Conservation (phyloP, 352 stramenopile genomes). For the Pythium dissotocum region DNA sequence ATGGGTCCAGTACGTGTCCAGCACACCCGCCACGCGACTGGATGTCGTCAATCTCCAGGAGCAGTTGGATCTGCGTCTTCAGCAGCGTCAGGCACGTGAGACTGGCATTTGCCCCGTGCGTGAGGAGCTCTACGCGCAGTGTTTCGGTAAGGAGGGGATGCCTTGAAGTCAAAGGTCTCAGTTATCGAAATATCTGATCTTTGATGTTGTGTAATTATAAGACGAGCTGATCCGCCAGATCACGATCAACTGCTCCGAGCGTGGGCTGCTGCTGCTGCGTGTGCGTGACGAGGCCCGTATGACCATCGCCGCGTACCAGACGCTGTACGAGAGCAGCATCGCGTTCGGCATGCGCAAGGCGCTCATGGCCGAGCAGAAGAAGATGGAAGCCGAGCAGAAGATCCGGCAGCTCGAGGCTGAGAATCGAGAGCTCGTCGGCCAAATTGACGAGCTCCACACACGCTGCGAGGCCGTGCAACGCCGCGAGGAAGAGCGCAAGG, state of each 20-base stretch:
- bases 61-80: conserved; percentile 88
- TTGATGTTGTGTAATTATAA: conserved; percentile 16
- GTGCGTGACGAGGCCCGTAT: conserved; percentile 92
- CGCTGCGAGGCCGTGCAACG: conserved; percentile 59
- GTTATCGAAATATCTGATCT: not conserved
- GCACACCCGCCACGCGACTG: conserved; percentile 88
- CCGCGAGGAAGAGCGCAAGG: conserved; percentile 66
- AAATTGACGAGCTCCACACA: conserved; percentile 75
- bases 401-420: conserved; percentile 82
- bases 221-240: conserved; percentile 93
- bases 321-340: conserved; percentile 91
- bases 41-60: conserved; percentile 93
- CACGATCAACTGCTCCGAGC: conserved; percentile 92
- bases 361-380: conserved; percentile 91
- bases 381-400: conserved; percentile 84
- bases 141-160: conserved; percentile 60
- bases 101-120: conserved; percentile 92
- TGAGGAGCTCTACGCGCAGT: conserved; percentile 93
- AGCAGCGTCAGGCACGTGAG: conserved; percentile 90
- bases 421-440: conserved; percentile 70
- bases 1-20: conserved; percentile 94
- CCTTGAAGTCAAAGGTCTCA: not conserved
- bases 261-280: conserved; percentile 86
- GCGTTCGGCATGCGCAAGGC: conserved; percentile 94
- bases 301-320: conserved; percentile 93